Evolutionary conservation across 257 asterid genomes (phyloP).

Genomic region (Verbascum thapsus): DNA sequence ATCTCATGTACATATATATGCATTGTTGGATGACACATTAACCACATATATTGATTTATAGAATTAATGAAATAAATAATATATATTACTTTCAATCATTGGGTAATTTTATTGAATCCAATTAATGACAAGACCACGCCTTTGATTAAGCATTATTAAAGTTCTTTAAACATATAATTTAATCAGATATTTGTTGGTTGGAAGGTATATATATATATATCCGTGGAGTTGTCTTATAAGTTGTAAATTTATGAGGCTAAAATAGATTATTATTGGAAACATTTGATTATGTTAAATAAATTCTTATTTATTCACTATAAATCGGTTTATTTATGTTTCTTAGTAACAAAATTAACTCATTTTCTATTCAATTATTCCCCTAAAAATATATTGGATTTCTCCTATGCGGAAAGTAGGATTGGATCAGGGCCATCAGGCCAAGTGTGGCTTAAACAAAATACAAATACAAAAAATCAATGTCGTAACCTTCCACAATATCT

Average conservation of each 20-base stretch:
- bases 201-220: neutral
- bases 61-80: conserved; percentile 17
- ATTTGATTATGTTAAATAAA: too few species aligned
- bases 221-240: neutral
- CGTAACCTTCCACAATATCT: too few species aligned
- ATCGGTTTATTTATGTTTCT: too few species aligned
- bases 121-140: neutral
- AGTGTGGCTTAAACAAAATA: too few species aligned
- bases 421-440: too few species aligned
- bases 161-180: conserved; percentile 12
- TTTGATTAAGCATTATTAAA: conserved; percentile 19
- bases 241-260: too few species aligned
- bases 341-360: too few species aligned
- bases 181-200: neutral
- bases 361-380: too few species aligned
- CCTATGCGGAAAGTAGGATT: too few species aligned
- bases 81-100: conserved; percentile 38
- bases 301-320: neutral
- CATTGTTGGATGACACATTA: conserved; percentile 47
- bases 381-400: too few species aligned
- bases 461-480: too few species aligned
- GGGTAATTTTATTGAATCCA: conserved; percentile 23
- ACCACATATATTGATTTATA: conserved; percentile 21
- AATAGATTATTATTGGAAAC: too few species aligned
- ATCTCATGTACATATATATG: conserved; percentile 20